Percentiles rank a stretch among this genome's conserved stretches.
phyloP scores from a whole-genome alignment of 495 filamentous ascomycete species.

The Penicillium silybi region DNA sequence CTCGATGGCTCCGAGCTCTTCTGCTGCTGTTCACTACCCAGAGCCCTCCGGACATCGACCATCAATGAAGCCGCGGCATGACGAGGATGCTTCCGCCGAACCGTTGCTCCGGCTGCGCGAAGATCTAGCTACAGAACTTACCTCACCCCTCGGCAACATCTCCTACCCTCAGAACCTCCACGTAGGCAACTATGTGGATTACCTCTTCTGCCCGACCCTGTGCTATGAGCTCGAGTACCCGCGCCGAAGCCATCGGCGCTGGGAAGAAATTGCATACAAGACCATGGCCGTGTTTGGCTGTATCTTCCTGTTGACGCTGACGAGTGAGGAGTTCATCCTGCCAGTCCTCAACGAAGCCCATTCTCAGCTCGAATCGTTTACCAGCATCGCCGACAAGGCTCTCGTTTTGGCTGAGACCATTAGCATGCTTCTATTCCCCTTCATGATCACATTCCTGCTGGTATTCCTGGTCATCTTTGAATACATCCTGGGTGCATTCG shows the following conservation, averaged over 20 bases:
- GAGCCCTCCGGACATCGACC: slow-evolving; percentile 45
- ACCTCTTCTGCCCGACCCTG: slow-evolving; percentile 85
- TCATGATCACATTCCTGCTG: slow-evolving; percentile 93
- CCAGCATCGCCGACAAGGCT: slow-evolving; percentile 58
- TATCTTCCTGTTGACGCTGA: slow-evolving; percentile 89
- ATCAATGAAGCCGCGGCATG: slow-evolving; percentile 31
- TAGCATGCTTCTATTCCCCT: slow-evolving; percentile 89
- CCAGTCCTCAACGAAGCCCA: slow-evolving; percentile 81
- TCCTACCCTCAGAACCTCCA: slow-evolving; percentile 91
- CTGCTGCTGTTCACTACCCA: slow-evolving; percentile 72
- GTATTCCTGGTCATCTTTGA: slow-evolving; percentile 98
- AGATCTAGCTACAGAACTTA: slow-evolving; percentile 84
- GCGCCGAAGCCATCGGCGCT: slow-evolving; percentile 65
- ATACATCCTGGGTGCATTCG: slow-evolving; percentile 91
- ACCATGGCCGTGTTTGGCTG: slow-evolving; percentile 90
- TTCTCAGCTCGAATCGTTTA: slow-evolving; percentile 54
- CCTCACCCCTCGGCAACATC: slow-evolving; percentile 79
- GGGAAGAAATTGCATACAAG: slow-evolving; percentile 82
- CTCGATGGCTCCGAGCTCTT: slow-evolving; percentile 54
- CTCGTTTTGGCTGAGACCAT: slow-evolving; percentile 90
- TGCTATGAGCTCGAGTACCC: slow-evolving; percentile 99
- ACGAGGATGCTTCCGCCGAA: slow-evolving; percentile 37
- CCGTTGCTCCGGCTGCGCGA: slow-evolving; percentile 68
- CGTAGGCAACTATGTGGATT: slow-evolving; percentile 77
- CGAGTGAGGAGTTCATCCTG: slow-evolving; percentile 92